Evolutionary conservation across 169 alveolate genomes (phyloP), one percentile per base, ranked within the genome.

Genomic region (Plasmodium reichenowi): DNA sequence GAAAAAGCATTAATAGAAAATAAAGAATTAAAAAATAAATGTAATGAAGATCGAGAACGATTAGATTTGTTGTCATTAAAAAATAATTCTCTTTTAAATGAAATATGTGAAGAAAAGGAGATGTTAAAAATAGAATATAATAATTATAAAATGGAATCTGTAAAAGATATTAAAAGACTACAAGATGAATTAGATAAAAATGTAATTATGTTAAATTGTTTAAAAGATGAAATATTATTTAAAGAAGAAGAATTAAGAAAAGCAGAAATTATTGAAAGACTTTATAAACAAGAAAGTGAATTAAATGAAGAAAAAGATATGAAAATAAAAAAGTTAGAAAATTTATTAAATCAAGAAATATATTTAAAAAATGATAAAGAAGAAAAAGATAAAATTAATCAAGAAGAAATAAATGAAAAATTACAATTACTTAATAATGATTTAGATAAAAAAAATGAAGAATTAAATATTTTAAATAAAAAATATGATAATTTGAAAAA

Each of bases 121-220:
- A 71, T 15, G 67, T 50, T 86, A 43, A 74, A 56, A 62, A 48
- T 66, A 17, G 87, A 86, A 32, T 86, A 71, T 24, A 71, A 20
- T 48, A 86, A 56, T 62, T 86, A 86, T 66, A 86, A 72, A 52
- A 80, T 50, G 20, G 92, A 86, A 64, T 86, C 92, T 2, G 38
- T 86, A 45, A 86, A 86, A 52, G 92, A 86, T 26, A 86, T 86
- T 58, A 86, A 72, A 73, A 54, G 92, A 38, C 17, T 86, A 72
- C 92, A 86, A 73, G 92, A 86, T 5, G 92, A 86, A 47, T 73
- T 86, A 10, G 92, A 86, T 54, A 86, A 86, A 71, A 86, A 86
- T 64, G 92, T 86, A 2, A 54, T 86, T 48, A 72, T 86, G 87
- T 32, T 86, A 56, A 86, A 86, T 29, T 72, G 88, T 22, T 47